phyloP scores from a whole-genome alignment of 805 yeast genomes.

The Torulaspora maleeae region DNA sequence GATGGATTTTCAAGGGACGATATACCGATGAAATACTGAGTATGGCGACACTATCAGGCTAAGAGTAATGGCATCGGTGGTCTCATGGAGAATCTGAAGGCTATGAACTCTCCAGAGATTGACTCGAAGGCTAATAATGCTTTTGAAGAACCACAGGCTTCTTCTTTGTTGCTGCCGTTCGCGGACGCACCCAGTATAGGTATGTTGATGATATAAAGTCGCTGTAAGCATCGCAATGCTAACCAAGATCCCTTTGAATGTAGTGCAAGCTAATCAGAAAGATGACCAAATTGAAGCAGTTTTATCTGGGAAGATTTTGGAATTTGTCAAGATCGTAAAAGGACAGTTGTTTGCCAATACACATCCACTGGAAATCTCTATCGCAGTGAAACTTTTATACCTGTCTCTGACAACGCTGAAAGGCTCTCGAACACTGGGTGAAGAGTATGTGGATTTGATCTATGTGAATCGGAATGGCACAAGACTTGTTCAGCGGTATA shows the following conservation, averaged over 20 bases:
- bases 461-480: conserved; percentile 55
- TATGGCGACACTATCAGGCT: background rate
- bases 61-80: background rate
- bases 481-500: conserved; percentile 41
- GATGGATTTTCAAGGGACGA: background rate
- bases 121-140: background rate
- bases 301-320: conserved; percentile 51
- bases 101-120: background rate
- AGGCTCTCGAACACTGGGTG: conserved; percentile 84
- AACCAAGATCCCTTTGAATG: background rate
- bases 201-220: conserved; percentile 34
- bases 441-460: conserved; percentile 81
- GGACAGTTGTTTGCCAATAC: conserved; percentile 63
- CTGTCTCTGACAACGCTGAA: conserved; percentile 67
- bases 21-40: background rate
- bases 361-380: conserved; percentile 57
- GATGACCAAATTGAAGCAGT: conserved; percentile 67
- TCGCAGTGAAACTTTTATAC: conserved; percentile 56
- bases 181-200: conserved; percentile 87
- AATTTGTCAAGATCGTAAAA: conserved; percentile 48
- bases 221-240: background rate
- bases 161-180: conserved; percentile 43
- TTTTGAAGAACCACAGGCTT: background rate
- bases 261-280: conserved; percentile 84
- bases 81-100: background rate